phyloP scores from a whole-genome alignment of 2,329 filamentous ascomycete species.

The Neofusicoccum umdonicola region DNA sequence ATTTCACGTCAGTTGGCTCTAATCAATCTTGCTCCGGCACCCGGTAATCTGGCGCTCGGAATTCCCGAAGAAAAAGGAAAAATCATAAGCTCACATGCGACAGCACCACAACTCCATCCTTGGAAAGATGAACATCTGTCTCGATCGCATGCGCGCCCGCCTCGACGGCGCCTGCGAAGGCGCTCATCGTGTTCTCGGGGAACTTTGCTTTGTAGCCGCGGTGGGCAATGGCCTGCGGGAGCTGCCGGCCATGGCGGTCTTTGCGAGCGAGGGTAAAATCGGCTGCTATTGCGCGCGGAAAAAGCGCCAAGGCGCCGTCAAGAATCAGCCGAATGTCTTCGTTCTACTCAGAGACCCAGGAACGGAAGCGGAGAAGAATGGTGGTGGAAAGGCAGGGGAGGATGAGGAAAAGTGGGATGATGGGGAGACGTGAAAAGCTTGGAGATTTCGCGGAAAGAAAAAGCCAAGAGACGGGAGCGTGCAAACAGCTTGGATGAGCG shows the following conservation, averaged over 20 bases:
- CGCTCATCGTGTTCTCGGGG: conserved; percentile 83
- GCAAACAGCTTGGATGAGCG: too few species aligned
- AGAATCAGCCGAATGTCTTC: neutral
- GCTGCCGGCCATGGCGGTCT: conserved; percentile 30
- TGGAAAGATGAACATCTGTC: conserved; percentile 81
- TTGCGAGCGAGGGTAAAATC: conserved; percentile 34
- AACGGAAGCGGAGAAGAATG: neutral
- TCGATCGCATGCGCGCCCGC: conserved; percentile 80
- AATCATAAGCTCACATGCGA: conserved; percentile 53
- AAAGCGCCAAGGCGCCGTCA: neutral
- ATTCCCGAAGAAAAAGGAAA: neutral
- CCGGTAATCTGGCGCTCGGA: neutral
- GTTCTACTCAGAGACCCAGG: neutral
- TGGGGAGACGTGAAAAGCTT: neutral
- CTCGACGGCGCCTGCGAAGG: conserved; percentile 70
- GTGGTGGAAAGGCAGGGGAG: neutral
- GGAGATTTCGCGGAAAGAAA: neutral
- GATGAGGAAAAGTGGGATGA: neutral
- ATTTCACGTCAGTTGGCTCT: neutral
- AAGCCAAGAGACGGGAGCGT: neutral
- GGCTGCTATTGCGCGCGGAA: conserved; percentile 25
- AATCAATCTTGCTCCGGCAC: too few species aligned
- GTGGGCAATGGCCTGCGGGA: conserved; percentile 75
- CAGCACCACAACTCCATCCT: conserved; percentile 80
- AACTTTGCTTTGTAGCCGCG: conserved; percentile 73